These are phyloP conservation scores for Malassezia sp. DNA, from an alignment of 1,284 basidiomycete genomes.

Conservation along the genomic window DNA sequence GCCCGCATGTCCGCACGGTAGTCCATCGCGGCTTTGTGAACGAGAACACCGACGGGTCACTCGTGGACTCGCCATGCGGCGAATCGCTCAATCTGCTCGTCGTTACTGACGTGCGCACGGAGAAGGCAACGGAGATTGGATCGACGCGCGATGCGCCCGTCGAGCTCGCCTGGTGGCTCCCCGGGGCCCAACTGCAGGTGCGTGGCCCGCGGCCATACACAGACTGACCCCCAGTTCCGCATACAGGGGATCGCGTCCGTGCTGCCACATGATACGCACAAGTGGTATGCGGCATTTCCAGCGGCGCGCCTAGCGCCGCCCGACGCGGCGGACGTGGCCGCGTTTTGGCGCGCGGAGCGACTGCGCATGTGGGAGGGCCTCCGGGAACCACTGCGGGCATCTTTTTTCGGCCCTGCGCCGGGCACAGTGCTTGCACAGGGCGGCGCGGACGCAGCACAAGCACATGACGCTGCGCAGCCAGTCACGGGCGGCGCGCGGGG, in stretches of 20 bases:
- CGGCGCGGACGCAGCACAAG: neutral
- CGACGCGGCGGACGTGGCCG: neutral
- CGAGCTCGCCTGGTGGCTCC: slow-evolving; percentile 12
- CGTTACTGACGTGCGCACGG: slow-evolving; percentile 12
- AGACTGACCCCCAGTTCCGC: slow-evolving; percentile 5
- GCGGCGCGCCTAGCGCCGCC: neutral
- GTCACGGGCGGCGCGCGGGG: too few species aligned
- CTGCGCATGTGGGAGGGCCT: slow-evolving; percentile 1
- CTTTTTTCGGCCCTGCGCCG: slow-evolving; percentile 8
- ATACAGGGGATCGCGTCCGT: slow-evolving; percentile 6
- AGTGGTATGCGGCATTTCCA: neutral
- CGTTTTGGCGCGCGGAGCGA: slow-evolving; percentile 10
- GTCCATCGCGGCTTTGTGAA: slow-evolving; percentile 15
- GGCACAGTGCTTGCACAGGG: neutral
- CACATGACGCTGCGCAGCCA: neutral
- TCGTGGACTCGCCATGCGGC: too few species aligned
- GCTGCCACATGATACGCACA: neutral
- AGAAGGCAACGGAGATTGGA: slow-evolving; percentile 4
- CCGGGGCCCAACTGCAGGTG: slow-evolving; percentile 4
- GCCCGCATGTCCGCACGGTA: slow-evolving; percentile 10
- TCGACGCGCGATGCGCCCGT: neutral
- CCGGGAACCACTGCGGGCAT: neutral
- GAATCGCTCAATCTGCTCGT: neutral
- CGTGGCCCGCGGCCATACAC: neutral
- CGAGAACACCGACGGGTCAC: too few species aligned